Base-by-base conservation (phyloP, 2,329 filamentous ascomycete genomes). In the Teratosphaeria viscida region DNA sequence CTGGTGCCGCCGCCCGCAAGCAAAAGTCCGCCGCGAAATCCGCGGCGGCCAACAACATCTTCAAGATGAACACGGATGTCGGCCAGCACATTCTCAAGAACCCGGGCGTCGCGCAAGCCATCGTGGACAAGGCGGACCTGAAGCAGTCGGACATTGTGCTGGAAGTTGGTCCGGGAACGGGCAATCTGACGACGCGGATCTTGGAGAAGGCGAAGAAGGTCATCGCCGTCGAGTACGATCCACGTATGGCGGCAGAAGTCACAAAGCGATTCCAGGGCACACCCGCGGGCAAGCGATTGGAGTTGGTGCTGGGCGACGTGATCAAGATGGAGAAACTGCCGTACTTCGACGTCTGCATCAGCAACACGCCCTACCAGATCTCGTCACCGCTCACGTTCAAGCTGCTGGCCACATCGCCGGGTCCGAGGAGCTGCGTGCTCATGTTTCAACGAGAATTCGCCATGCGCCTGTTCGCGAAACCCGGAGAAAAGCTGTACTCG, bases 361-460 rank as follows among this genome's bases (percentile, higher is more conserved):
- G 81, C 67, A 91, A 91, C 72, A 91, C 88, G 3, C 84, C 84
- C 0, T 87, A 87, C 73, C 72, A 86, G 81, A 97, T 97, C 70
- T 95, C 90, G 11, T 91, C 87, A 64, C 94, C 92, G 2, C 80
- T 99, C 54, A 91, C 94, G 57, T 96, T 96, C 81, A 87, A 92
- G 75, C 85, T 97, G 54, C 83, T 97, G 57, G 84, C 89, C 32
- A 85, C 92, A 64, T 85, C 84, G 4, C 90, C 90, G 52, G 87
- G 91, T 0, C 94, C 94, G 0, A 80, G 92, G 37, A 85, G 85
- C 61, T 92, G 88, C 67, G 84, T 97, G 64, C 90, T 97, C 76
- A 96, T 96, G 91, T 94, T 95, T 70, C 92, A 97, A 78, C 85
- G 91, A 70, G 92, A 97, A 76, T 96, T 96, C 70, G 92, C 92